phyloP scores from a whole-genome alignment of 2,329 filamentous ascomycete genomes.

The Fusarium luffae region DNA sequence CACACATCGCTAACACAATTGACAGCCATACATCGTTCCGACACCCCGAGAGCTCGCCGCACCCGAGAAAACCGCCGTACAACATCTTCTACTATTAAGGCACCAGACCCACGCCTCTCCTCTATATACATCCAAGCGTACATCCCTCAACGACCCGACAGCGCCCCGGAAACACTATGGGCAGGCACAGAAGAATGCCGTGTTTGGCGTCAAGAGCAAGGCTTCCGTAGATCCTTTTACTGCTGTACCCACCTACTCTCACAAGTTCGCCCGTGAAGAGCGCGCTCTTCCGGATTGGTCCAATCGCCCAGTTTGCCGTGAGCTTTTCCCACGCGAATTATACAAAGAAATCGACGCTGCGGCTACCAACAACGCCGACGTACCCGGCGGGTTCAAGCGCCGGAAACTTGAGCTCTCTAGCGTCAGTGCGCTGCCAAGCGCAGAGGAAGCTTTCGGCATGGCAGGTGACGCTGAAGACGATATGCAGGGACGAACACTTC shows the following conservation, averaged over 20 bases:
- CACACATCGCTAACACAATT: conserved; percentile 17
- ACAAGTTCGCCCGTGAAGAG: conserved; percentile 63
- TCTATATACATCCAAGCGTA: conserved; percentile 67
- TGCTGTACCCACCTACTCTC: conserved; percentile 68
- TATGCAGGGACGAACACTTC: conserved; percentile 51
- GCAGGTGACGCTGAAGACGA: conserved; percentile 41
- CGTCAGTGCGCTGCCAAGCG: conserved; percentile 61
- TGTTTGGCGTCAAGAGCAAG: conserved; percentile 65
- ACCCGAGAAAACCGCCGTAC: conserved; percentile 60
- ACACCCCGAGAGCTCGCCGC: conserved; percentile 56
- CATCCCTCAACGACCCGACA: conserved; percentile 54
- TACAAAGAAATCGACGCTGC: conserved; percentile 64
- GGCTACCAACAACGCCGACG: conserved; percentile 42
- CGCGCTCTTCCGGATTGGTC: conserved; percentile 66
- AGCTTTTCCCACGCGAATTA: conserved; percentile 67
- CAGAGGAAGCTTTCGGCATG: conserved; percentile 62
- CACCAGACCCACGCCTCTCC: conserved; percentile 66
- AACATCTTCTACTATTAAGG: conserved; percentile 65
- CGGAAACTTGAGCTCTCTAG: conserved; percentile 57
- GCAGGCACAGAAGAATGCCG: conserved; percentile 68
- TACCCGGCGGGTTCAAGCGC: conserved; percentile 56
- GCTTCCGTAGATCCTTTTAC: conserved; percentile 68
- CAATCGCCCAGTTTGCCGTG: conserved; percentile 60
- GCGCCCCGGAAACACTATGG: conserved; percentile 60
- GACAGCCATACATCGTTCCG: conserved; percentile 63